A percentile compares a stretch with the other conserved stretches of the same genome.
Conservation (phyloP, 2,329 filamentous ascomycete genomes). For the Dothideomycetes sp. region DNA sequence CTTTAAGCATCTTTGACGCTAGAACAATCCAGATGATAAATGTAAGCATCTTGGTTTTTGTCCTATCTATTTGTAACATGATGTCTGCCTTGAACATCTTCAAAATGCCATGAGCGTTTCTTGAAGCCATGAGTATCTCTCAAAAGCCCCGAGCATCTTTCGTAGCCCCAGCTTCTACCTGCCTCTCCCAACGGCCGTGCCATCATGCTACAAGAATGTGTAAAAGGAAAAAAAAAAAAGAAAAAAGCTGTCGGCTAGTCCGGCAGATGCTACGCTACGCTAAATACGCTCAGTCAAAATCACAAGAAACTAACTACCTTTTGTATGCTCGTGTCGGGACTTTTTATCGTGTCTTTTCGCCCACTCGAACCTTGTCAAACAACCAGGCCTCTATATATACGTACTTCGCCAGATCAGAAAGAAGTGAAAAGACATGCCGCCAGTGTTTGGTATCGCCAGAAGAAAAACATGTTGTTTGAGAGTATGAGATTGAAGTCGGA, state of each 20-base stretch:
- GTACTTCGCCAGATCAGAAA: slow-evolving; percentile 1
- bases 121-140: too few species aligned
- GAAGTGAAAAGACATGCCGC: slow-evolving; percentile 8
- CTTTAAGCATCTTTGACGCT: too few species aligned
- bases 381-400: too few species aligned
- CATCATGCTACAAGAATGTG: neutral
- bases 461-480: slow-evolving; percentile 1
- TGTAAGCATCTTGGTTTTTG: too few species aligned
- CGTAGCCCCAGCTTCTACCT: too few species aligned
- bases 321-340: slow-evolving; percentile 7
- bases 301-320: slow-evolving; percentile 12
- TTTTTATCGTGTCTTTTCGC: slow-evolving; percentile 2
- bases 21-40: too few species aligned
- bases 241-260: slow-evolving; percentile 26
- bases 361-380: too few species aligned
- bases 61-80: too few species aligned
- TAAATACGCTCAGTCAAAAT: slow-evolving; percentile 22
- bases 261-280: slow-evolving; percentile 30
- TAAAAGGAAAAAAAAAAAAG: slow-evolving; percentile 6
- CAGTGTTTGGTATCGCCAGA: neutral
- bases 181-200: too few species aligned
- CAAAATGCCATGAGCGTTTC: too few species aligned
- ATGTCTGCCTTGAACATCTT: too few species aligned
- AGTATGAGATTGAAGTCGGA: slow-evolving; percentile 1
- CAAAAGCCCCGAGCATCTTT: too few species aligned